A percentile compares a stretch with the other conserved stretches of the same genome.
Conservation (phyloP, 75 land plant genomes). For the Adiantum capillusveneris region DNA sequence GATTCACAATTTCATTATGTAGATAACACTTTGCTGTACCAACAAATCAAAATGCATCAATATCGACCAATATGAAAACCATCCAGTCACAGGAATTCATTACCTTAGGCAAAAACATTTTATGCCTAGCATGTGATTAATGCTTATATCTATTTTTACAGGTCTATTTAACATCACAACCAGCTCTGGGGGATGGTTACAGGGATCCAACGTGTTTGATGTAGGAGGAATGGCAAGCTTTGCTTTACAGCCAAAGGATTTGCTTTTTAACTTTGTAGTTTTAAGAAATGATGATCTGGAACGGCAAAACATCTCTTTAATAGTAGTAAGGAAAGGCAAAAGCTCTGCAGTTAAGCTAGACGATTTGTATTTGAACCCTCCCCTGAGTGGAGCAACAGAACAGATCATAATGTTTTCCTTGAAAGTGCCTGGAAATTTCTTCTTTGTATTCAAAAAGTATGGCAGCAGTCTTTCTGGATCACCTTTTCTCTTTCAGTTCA, state of each 20-base stretch:
- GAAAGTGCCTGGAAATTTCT: not conserved
- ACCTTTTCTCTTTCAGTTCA: not conserved
- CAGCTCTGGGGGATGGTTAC: not conserved
- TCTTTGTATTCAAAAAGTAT: not conserved
- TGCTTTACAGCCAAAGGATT: not conserved
- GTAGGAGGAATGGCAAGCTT: constrained; percentile 2
- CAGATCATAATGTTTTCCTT: not conserved
- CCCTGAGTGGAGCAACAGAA: not conserved
- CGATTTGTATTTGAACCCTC: not conserved
- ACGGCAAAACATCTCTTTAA: not conserved
- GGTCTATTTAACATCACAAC: not conserved
- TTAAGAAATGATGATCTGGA: not conserved
- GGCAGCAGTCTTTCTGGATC: not conserved
- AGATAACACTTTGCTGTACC: not conserved
- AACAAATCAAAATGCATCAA: not conserved
- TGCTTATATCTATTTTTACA: not conserved
- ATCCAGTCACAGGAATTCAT: too few relatives aligned
- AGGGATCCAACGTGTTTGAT: not conserved
- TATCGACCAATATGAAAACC: too few relatives aligned
- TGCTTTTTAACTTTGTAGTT: not conserved
- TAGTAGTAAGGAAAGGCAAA: not conserved
- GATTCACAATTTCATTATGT: too few relatives aligned
- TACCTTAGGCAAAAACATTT: not conserved
- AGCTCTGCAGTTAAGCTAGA: not conserved
- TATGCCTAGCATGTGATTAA: not conserved